Evolutionary conservation across 225 moss, liverwort and hornwort species (phyloP), one percentile per base, ranked within the genome.

Genomic region (Lunularia cruciata): DNA sequence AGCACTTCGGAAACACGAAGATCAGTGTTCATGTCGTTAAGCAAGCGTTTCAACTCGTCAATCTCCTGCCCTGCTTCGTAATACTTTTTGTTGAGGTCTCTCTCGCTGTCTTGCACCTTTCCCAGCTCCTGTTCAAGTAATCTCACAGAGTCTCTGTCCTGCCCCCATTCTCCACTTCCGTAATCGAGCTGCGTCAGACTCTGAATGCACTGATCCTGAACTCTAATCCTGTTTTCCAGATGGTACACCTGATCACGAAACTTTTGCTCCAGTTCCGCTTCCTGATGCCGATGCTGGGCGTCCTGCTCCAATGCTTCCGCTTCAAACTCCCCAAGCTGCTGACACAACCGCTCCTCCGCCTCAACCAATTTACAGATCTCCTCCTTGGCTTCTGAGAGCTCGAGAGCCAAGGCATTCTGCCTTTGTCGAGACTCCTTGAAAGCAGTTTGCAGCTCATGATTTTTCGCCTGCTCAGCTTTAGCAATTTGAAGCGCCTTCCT

Each of bases 401-500:
- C 71, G 16, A 45, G 36, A 1, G 22, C 63, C 5, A 31, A 35
- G 9, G 57, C 61, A 9, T 14, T 49, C 47, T 78, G 34, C 9
- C 26, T 60, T 51, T 66, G 37, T 28, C n/a, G 60, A 33, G 60
- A 62, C 39, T 77, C 47, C 6, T 70, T 65, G 8, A 82, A 66
- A 15, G 60, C 19, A 16, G 47, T 61, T n/a, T 75, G 45, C n/a
- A 82, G 47, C 61, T 77, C 67, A 3, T n/a, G 18, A 11, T 62
- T 75, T 30, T 70, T 74, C 1, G 40, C 62, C 37, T 77, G 82
- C 48, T 75, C 82, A 0, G 82, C 82, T 31, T 68, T 74, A 22
- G 82, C 82, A 37, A 82, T 77, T 47, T 78, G 65, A 23, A 82
- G 55, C 12, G 82, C 77, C n/a, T 71, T 45, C 49, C 74, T 26